These are phyloP conservation scores for Diutina sp. DNA, from an alignment of 1,139 yeast genomes.

Conservation along the genomic window DNA sequence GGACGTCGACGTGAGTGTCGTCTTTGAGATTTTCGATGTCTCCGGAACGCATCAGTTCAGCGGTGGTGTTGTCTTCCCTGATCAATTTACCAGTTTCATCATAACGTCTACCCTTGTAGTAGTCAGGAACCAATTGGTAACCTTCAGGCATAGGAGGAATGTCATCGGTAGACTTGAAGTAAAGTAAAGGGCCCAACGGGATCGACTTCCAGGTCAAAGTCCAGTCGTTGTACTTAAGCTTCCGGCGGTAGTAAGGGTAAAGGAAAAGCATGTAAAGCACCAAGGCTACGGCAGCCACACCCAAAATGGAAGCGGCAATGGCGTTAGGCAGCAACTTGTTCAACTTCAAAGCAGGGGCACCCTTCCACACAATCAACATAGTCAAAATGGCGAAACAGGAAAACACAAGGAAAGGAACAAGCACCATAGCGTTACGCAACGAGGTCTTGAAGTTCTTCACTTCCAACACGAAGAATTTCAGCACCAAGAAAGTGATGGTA, in stretches of 20 bases:
- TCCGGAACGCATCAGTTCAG: conserved; percentile 7
- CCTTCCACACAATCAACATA: conserved; percentile 54
- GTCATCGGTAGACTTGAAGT: conserved; percentile 39
- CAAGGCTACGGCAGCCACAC: conserved; percentile 48
- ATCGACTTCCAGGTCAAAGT: conserved; percentile 47
- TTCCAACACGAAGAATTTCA: conserved; percentile 52
- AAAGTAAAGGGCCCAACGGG: conserved; percentile 43
- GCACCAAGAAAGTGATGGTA: conserved; percentile 40
- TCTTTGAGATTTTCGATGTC: conserved; percentile 3
- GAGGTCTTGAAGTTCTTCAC: conserved; percentile 31
- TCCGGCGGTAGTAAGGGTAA: conserved; percentile 53
- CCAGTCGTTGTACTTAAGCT: conserved; percentile 54
- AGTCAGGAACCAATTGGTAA: conserved; percentile 42
- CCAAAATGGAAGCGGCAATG: conserved; percentile 43
- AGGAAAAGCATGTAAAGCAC: conserved; percentile 39
- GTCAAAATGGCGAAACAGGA: conserved; percentile 51
- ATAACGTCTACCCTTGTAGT: conserved; percentile 49
- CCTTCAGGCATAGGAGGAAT: conserved; percentile 62
- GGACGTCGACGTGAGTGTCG: conserved; percentile 2
- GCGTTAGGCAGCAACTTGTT: conserved; percentile 37
- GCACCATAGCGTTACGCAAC: conserved; percentile 38
- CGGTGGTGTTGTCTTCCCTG: conserved; percentile 5
- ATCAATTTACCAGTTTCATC: conserved; percentile 9
- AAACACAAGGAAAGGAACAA: conserved; percentile 53
- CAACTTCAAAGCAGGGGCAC: conserved; percentile 54